phyloP scores from a whole-genome alignment of 179 eudicot genomes.

The Amaranthus tricolor region DNA sequence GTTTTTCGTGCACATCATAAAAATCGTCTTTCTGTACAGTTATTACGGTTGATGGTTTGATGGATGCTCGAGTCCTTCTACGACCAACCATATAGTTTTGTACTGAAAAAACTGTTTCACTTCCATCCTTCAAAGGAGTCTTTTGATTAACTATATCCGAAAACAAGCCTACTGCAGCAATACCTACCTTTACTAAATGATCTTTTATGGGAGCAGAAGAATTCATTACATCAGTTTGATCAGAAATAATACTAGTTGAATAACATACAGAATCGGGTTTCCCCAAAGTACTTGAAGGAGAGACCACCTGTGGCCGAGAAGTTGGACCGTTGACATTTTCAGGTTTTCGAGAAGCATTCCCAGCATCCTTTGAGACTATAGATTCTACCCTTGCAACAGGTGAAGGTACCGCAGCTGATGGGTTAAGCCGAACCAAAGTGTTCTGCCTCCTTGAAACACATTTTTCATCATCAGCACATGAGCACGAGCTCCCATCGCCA shows the following conservation, averaged over 20 bases:
- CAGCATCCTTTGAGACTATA: conserved; percentile 41
- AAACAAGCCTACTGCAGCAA: conserved; percentile 69
- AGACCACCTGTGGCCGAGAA: conserved; percentile 42
- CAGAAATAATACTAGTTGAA: conserved; percentile 30
- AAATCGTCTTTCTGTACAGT: conserved; percentile 32
- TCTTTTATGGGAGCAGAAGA: conserved; percentile 61
- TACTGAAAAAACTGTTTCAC: conserved; percentile 36
- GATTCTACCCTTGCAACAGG: conserved; percentile 40
- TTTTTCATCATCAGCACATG: conserved; percentile 82
- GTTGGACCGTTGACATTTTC: conserved; percentile 33
- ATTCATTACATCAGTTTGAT: conserved; percentile 32
- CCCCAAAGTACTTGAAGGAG: conserved; percentile 32
- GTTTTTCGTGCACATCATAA: conserved; percentile 33
- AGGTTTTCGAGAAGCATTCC: conserved; percentile 37
- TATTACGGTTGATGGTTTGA: conserved; percentile 45
- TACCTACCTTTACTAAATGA: conserved; percentile 73
- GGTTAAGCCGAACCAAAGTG: conserved; percentile 38
- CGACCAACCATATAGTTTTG: conserved; percentile 51
- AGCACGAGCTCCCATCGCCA: conserved; percentile 80
- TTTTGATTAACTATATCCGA: conserved; percentile 66
- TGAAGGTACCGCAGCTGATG: conserved; percentile 41
- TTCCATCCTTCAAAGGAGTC: conserved; percentile 63
- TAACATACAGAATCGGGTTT: conserved; percentile 41
- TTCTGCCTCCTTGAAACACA: conserved; percentile 58
- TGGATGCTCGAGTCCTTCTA: conserved; percentile 37